These are phyloP conservation scores for Adansonia madagascariensis DNA, from an alignment of 441 rosid species.

Conservation along the genomic window DNA sequence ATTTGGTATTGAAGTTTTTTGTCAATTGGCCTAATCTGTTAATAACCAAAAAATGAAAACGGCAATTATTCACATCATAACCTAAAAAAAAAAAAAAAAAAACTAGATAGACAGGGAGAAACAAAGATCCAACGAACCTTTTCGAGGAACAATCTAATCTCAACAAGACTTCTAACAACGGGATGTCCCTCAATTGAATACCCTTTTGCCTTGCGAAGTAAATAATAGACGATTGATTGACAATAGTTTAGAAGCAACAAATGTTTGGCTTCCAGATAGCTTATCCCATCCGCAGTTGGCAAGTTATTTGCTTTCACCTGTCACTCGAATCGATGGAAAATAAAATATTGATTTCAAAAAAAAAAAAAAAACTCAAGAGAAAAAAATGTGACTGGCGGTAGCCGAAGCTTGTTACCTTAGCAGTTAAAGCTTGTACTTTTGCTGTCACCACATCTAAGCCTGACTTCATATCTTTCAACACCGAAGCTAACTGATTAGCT, in stretches of 20 bases:
- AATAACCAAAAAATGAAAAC: background rate
- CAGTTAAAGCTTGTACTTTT: slow-evolving; percentile 77
- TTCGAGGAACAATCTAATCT: slow-evolving; percentile 82
- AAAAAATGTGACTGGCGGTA: background rate
- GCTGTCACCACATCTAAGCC: slow-evolving; percentile 67
- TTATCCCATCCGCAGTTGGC: slow-evolving; percentile 68
- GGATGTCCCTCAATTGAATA: slow-evolving; percentile 77
- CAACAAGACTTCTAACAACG: slow-evolving; percentile 77
- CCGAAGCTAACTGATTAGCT: slow-evolving; percentile 60
- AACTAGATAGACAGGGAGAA: background rate
- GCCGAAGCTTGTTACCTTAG: slow-evolving; percentile 48
- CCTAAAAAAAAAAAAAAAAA: background rate
- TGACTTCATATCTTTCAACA: slow-evolving; percentile 76
- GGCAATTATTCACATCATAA: background rate
- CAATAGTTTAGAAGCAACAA: slow-evolving; percentile 79
- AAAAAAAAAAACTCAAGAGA: background rate
- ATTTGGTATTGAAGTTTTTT: slow-evolving; percentile 87
- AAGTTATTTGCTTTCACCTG: slow-evolving; percentile 73
- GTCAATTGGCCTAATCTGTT: slow-evolving; percentile 86
- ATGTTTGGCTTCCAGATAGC: slow-evolving; percentile 88
- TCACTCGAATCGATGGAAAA: slow-evolving; percentile 13
- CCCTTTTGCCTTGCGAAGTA: slow-evolving; percentile 83
- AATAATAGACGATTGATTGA: slow-evolving; percentile 75
- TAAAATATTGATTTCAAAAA: background rate
- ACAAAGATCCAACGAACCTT: slow-evolving; percentile 52